Evolutionary conservation across 352 stramenopile genomes (phyloP), one percentile per base, ranked within the genome.

Genomic region (Albugo candida): DNA sequence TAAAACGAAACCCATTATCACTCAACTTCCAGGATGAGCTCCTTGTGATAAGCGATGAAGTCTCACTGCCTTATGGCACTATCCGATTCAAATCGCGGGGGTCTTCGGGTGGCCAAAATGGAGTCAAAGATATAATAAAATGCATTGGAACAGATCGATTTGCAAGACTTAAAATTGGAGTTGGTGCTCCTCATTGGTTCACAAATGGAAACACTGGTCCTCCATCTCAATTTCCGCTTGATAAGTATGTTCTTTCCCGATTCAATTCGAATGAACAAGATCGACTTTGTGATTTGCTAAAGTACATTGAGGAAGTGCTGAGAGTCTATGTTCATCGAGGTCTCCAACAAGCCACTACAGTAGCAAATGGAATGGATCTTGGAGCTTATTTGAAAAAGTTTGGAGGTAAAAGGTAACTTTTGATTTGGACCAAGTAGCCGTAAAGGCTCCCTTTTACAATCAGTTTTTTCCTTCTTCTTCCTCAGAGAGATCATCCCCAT

Each of bases 41-140:
- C 52, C 70, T 92, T 14, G 78, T 92, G 21, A 47, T 88, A 20
- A 73, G 68, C 2, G 79, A 92, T 49, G 76, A 92, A 48, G 77
- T 92, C 24, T 59, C 74, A 24, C 49, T 89, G 31, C 79, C 79
- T 2, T 92, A 88, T 41, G 79, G 79, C 37, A 73, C 73, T 27
- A 85, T 70, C 19, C 76, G 74, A 20, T 87, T 92, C 58, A 87
- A 87, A 53, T 58, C 58, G 34, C 83, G 83, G 40, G 79, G 79
- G 35, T 74, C 76, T 0, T 64, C 70, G 0, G 79, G 79, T 5
- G 79, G 79, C 0, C 79, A 92, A 55, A 92, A 92, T 34, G 79
- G 79, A 20, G 57, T 92, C 41, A 63, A 61, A 8, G 79, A 92
- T 49, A 73, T 92, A 52, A 92, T 92, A 51, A 88, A 92, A 55